Evolutionary conservation across 345 rosid genomes (phyloP), one percentile per base, ranked within the genome.

Genomic region (Stellera chamaejasme): DNA sequence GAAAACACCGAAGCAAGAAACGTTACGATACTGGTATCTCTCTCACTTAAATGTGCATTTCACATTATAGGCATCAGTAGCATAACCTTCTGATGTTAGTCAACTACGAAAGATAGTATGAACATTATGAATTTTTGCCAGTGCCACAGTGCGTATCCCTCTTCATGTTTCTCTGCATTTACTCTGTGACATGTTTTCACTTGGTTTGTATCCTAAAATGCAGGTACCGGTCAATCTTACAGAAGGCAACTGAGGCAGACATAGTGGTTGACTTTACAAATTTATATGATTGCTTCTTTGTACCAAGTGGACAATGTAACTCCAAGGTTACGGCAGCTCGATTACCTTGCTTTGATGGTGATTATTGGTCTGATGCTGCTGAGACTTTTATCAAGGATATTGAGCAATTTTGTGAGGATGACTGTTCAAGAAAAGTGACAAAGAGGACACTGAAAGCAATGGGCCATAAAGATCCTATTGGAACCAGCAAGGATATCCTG

Each of bases 1-100:
- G 75, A 80, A 88, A 68, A 92, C 81, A 16, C 98, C 97, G 56
- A 78, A 79, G 62, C 62, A 85, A 50, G 94, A 86, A 75, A 89
- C 89, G 66, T 96, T 89, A 56, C 76, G 94, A 50, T 59, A 59
- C 43, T 75, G 79, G 79, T 75, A 23, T 19, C 62, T 54, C 19
- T 43, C 66, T 52, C 66, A 8, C 9, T 32, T 43, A 55, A 19
- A 19, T 49, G 13, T 14, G 32, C 14, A 16, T 9, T 7, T 10
- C 13, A 12, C 43, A 47, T 15, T 51, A 3, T 55, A 1, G 43
- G 50, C 26, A n/a, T 14, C 0, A 39, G 41, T 23, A 28, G 13
- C 50, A 32, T 32, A 32, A 32, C 5, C 7, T 5, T 32, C 39
- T 32, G 39, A 32, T 2, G 7, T 32, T 32, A 32, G 39, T 32